A percentile compares a stretch with the other conserved stretches of the same genome.
Evolutionary conservation across 2,329 filamentous ascomycete species (phyloP).

Genomic region (Epicoccum sorghinum): DNA sequence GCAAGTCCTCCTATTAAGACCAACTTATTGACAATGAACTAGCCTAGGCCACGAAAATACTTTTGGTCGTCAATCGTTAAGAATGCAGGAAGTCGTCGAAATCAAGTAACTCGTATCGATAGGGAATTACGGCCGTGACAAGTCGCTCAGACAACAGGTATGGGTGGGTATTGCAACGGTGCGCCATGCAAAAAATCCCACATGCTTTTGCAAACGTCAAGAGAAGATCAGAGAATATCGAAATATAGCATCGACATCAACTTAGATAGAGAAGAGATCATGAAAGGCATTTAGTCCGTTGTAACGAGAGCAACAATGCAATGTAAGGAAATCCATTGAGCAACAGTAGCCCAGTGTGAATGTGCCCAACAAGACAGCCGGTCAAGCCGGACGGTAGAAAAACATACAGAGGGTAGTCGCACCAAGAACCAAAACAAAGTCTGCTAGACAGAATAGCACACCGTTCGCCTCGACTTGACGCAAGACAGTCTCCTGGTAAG

Average conservation of each 20-base stretch:
- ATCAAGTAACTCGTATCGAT: conserved; percentile 13
- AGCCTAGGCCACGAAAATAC: background rate
- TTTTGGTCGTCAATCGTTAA: conserved; percentile 8
- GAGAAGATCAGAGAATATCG: conserved; percentile 24
- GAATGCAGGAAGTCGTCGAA: conserved; percentile 5
- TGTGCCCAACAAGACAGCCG: conserved; percentile 30
- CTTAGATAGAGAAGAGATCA: conserved; percentile 17
- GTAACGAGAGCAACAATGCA: conserved; percentile 21
- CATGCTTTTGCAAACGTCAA: conserved; percentile 25
- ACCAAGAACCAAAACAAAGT: conserved; percentile 24
- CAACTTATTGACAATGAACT: background rate
- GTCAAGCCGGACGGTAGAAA: conserved; percentile 17
- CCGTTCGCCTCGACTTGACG: conserved; percentile 35
- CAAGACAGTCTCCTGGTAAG: conserved; percentile 34
- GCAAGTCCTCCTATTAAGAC: background rate
- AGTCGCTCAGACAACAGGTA: conserved; percentile 17
- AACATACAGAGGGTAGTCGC: conserved; percentile 38
- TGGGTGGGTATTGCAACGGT: conserved; percentile 19
- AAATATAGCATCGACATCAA: conserved; percentile 18
- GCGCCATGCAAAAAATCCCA: conserved; percentile 16
- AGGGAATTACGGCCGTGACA: conserved; percentile 15
- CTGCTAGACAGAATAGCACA: conserved; percentile 23
- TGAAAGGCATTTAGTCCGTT: conserved; percentile 8
- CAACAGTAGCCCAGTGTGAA: conserved; percentile 27
- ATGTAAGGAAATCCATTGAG: conserved; percentile 37